A percentile compares a stretch with the other conserved stretches of the same genome.
phyloP scores from a whole-genome alignment of 1,139 yeast species.

The Saccharomyces hybrid region DNA sequence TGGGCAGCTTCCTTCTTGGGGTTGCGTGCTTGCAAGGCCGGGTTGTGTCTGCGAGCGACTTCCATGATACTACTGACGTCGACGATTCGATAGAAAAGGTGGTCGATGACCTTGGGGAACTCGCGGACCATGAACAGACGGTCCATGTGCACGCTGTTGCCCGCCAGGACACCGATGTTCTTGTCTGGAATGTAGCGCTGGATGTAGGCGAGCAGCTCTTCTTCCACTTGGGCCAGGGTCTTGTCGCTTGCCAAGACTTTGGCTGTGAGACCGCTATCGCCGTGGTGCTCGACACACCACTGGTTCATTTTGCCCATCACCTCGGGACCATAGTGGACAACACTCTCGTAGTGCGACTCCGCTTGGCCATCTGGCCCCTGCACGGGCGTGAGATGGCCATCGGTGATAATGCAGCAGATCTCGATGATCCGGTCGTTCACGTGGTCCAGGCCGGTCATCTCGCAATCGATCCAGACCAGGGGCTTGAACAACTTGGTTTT shows the following conservation, averaged over 20 bases:
- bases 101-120: conserved; percentile 66
- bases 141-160: conserved; percentile 90
- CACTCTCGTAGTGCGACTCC: conserved; percentile 53
- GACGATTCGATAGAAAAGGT: conserved; percentile 73
- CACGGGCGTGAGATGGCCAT: conserved; percentile 57
- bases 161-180: conserved; percentile 66
- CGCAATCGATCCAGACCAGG: conserved; percentile 83
- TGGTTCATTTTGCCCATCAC: conserved; percentile 66
- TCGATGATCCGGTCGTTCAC: conserved; percentile 73
- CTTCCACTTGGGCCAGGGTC: conserved; percentile 53
- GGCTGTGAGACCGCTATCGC: conserved; percentile 67
- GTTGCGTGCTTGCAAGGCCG: conserved; percentile 40
- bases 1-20: conserved; percentile 67
- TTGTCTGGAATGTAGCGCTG: conserved; percentile 46
- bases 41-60: conserved; percentile 70
- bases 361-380: neutral
- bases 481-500: conserved; percentile 23
- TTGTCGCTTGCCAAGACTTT: conserved; percentile 53
- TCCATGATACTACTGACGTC: conserved; percentile 86
- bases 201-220: conserved; percentile 56
- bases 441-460: conserved; percentile 89
- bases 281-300: conserved; percentile 83
- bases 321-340: conserved; percentile 62
- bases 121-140: conserved; percentile 75
- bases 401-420: conserved; percentile 84